Percentiles rank a stretch among this genome's conserved stretches.
These are phyloP conservation scores for Cyberlindnera euphorbiae DNA, from an alignment of 805 yeast genomes.

Conservation along the genomic window DNA sequence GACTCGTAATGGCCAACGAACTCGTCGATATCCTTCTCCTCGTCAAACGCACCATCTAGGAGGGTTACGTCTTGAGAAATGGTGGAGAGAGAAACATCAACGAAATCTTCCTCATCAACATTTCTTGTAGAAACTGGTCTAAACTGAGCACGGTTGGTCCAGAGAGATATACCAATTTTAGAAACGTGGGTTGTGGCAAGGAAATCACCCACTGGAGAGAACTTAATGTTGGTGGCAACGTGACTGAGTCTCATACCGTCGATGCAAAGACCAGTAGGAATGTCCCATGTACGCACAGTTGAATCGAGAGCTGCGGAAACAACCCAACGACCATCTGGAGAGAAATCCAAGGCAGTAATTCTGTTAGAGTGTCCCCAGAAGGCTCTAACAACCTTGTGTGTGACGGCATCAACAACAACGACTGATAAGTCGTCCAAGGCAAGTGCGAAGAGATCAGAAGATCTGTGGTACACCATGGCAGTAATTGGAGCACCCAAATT, in stretches of 20 bases:
- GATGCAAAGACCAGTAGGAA: constrained; percentile 94
- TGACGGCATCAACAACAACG: constrained; percentile 74
- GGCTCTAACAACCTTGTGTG: constrained; percentile 80
- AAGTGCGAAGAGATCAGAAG: constrained; percentile 80
- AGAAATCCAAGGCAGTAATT: constrained; percentile 81
- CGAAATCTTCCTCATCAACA: constrained; percentile 71
- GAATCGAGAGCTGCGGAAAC: constrained; percentile 79
- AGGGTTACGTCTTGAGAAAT: constrained; percentile 77
- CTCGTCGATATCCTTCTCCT: constrained; percentile 26
- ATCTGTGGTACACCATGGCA: constrained; percentile 66
- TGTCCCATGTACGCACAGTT: constrained; percentile 93
- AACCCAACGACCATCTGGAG: constrained; percentile 95
- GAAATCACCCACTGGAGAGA: constrained; percentile 85
- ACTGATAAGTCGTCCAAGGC: constrained; percentile 84
- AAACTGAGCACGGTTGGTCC: constrained; percentile 91
- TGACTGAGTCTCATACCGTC: constrained; percentile 78
- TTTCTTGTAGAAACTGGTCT: constrained; percentile 69
- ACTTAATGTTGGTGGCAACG: constrained; percentile 75
- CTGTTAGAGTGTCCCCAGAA: constrained; percentile 87
- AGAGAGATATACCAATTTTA: constrained; percentile 83
- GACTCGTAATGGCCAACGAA: constrained; percentile 41
- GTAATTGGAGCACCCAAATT: constrained; percentile 76
- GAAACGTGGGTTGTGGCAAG: constrained; percentile 89
- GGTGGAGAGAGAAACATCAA: constrained; percentile 57
- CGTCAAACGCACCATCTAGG: constrained; percentile 30